Conservation (phyloP, 176 grass and related monocot genomes). For the Triticum turgidum region DNA sequence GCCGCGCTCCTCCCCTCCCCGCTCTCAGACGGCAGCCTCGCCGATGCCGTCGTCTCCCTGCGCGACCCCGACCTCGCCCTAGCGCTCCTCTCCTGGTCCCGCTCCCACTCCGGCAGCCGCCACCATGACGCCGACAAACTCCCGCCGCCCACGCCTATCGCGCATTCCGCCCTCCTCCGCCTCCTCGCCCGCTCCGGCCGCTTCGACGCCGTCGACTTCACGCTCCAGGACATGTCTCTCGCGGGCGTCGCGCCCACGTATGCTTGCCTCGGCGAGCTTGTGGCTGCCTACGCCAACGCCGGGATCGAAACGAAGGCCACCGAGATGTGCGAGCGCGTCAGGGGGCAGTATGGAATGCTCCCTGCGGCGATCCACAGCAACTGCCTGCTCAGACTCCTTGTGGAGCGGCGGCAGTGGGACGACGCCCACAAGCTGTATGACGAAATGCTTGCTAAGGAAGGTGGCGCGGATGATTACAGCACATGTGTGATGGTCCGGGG, state of each 20-base stretch:
- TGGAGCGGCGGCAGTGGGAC: constrained; percentile 36
- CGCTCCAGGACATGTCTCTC: constrained; percentile 22
- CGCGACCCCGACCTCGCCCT: constrained; percentile 34
- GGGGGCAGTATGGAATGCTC: constrained; percentile 27
- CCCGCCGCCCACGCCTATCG: constrained; percentile 23
- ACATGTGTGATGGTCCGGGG: constrained; percentile 68
- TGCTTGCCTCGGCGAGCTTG: constrained; percentile 22
- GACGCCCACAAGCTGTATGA: constrained; percentile 50
- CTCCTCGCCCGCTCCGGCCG: constrained; percentile 34
- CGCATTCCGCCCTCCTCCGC: constrained; percentile 38
- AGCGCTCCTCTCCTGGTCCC: constrained; percentile 36
- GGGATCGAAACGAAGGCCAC: constrained; percentile 32
- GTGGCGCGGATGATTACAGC: constrained; percentile 59
- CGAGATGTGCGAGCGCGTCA: constrained; percentile 29
- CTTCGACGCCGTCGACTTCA: constrained; percentile 21
- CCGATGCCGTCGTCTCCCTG: constrained; percentile 38
- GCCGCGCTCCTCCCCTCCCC: constrained; percentile 37
- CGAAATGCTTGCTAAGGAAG: constrained; percentile 60
- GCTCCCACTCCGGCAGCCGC: background rate
- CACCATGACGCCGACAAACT: background rate
- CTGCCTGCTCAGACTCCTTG: constrained; percentile 50
- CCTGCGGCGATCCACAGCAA: constrained; percentile 40
- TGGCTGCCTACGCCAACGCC: constrained; percentile 32
- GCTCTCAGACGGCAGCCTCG: constrained; percentile 45
- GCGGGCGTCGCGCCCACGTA: constrained; percentile 28